Conservation (phyloP, 495 filamentous ascomycete genomes). For the Neurospora discreta region DNA sequence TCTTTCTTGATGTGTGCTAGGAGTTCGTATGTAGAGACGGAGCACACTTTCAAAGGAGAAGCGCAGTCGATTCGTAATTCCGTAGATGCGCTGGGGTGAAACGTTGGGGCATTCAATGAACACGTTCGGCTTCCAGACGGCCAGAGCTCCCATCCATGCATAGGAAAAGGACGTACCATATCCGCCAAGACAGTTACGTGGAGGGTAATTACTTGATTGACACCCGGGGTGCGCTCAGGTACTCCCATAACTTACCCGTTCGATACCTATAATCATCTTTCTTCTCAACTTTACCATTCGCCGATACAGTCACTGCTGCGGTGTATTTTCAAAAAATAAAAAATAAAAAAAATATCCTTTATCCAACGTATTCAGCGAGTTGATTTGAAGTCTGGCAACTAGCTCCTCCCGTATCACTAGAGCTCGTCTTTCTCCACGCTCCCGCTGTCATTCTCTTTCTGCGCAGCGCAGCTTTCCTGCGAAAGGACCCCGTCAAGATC, state of each 20-base stretch:
- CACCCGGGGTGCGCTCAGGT: background rate
- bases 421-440: conserved; percentile 15
- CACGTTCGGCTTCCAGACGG: conserved; percentile 19
- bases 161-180: background rate
- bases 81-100: background rate
- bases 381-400: too few relatives aligned
- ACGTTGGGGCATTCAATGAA: conserved; percentile 12
- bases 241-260: background rate
- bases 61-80: background rate
- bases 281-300: conserved; percentile 5
- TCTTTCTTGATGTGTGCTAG: conserved; percentile 18
- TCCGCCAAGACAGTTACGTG: conserved; percentile 9
- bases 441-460: background rate
- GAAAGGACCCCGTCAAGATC: conserved; percentile 65
- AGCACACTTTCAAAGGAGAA: background rate
- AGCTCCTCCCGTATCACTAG: background rate
- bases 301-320: background rate
- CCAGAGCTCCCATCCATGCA: conserved; percentile 4
- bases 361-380: too few relatives aligned
- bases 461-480: conserved; percentile 1
- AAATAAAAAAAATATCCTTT: too few relatives aligned
- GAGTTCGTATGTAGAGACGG: conserved; percentile 1
- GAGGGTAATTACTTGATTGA: background rate
- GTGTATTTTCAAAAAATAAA: too few relatives aligned
- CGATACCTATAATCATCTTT: conserved; percentile 3